Evolutionary conservation across 768 basidiomycete species (phyloP), one percentile per base, ranked within the genome.

Genomic region (Boletus coccyginus): DNA sequence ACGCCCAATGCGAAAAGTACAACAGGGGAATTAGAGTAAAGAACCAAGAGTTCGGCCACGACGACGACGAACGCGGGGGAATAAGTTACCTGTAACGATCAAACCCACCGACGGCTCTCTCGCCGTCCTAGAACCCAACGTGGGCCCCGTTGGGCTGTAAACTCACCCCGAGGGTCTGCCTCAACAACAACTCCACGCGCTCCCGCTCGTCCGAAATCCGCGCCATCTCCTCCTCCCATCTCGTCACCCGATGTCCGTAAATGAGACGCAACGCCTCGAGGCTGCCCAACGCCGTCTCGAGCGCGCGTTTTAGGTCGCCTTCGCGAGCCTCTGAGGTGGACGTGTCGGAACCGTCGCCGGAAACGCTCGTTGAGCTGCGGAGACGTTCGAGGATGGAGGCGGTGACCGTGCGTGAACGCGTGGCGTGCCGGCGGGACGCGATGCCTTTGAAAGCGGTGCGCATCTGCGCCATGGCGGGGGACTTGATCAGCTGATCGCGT

Each of bases 211-310:
- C 83, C 46, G 77, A 74, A 54, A 88, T 76, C 55, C 81, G 75
- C 27, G 77, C 69, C 79, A 90, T 85, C 72, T 90, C 89, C 16
- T 88, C 86, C 39, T 77, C 70, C 84, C 88, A 88, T 41, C 89
- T 75, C 46, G 78, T 77, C 66, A 87, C 88, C 17, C 88, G 75
- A 59, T 86, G 78, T 21, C 85, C 86, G 52, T 88, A 90, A 35
- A 92, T 84, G 35, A 74, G 70, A 35, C 84, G 80, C 50, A 92
- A 74, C 17, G 80, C 76, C 29, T 80, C 79, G 24, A 91, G 77
- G 61, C 88, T 88, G 1, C 82, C 84, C 47, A 91, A 60, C 2
- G 89, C 84, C 2, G 84, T 79, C 59, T 85, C 86, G 44, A 92
- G 71, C 2, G 86, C 88, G 1, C 84, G 80, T 55, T 81, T 84